Evolutionary conservation across 345 rosid genomes (phyloP).

Genomic region (Hirschfeldia incana): DNA sequence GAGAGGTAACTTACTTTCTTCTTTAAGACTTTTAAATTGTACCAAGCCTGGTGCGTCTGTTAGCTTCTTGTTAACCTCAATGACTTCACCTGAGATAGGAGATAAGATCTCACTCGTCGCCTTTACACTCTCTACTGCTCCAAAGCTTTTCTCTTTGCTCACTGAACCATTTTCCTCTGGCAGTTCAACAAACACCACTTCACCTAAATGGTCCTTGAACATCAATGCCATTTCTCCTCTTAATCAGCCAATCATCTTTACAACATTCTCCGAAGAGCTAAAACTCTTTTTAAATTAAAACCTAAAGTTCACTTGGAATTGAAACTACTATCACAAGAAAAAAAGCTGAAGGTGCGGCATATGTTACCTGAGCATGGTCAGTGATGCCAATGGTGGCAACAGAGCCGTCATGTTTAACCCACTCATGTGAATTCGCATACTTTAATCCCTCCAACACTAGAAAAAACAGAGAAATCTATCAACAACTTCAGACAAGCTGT

Average conservation of each 20-base stretch:
- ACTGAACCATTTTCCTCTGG: slow-evolving; percentile 65
- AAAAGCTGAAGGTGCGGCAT: neutral
- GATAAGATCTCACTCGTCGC: slow-evolving; percentile 90
- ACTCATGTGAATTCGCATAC: slow-evolving; percentile 86
- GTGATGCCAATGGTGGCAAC: slow-evolving; percentile 88
- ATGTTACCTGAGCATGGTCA: slow-evolving; percentile 85
- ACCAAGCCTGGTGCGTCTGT: slow-evolving; percentile 74
- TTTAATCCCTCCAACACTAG: slow-evolving; percentile 86
- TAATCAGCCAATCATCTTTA: neutral
- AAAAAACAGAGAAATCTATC: neutral
- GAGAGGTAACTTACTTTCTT: neutral
- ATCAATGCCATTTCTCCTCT: slow-evolving; percentile 9
- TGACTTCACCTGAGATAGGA: slow-evolving; percentile 75
- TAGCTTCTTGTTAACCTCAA: slow-evolving; percentile 76
- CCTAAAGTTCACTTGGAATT: neutral
- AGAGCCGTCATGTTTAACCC: slow-evolving; percentile 89
- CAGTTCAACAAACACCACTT: slow-evolving; percentile 86
- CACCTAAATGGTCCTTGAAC: slow-evolving; percentile 83
- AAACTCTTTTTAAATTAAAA: neutral
- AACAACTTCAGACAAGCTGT: slow-evolving; percentile 21
- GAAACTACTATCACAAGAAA: neutral
- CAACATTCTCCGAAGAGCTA: neutral
- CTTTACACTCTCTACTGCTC: slow-evolving; percentile 91
- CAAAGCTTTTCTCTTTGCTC: slow-evolving; percentile 61
- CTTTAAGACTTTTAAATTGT: neutral